Conservation (phyloP, 2,329 filamentous ascomycete species). For the Furcasterigmium furcatum region DNA sequence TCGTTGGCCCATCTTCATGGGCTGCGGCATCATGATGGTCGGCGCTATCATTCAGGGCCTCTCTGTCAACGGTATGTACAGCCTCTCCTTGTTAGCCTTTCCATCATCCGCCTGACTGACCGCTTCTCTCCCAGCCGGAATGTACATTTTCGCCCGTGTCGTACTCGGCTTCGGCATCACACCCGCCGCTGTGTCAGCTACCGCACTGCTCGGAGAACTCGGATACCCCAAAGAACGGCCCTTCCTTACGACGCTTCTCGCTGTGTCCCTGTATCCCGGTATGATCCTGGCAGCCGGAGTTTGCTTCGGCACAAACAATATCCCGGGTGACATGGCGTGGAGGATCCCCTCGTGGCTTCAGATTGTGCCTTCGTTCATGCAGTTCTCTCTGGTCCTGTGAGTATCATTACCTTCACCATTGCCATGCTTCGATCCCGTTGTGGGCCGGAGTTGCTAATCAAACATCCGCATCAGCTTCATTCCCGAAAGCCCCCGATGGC, state of each 20-base stretch:
- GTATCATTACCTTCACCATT: conserved; percentile 42
- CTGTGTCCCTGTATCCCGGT: conserved; percentile 52
- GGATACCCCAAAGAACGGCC: conserved; percentile 57
- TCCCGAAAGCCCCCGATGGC: conserved; percentile 3
- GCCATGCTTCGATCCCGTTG: conserved; percentile 26
- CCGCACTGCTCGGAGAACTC: conserved; percentile 55
- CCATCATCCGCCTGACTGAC: neutral
- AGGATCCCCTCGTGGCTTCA: conserved; percentile 43
- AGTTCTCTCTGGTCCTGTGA: conserved; percentile 31
- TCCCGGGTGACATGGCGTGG: conserved; percentile 33
- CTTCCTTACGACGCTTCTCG: conserved; percentile 53
- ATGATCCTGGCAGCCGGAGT: conserved; percentile 45
- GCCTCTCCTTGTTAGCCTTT: neutral
- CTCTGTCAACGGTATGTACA: conserved; percentile 19
- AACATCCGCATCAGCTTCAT: neutral
- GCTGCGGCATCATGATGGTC: conserved; percentile 41
- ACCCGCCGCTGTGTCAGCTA: conserved; percentile 54
- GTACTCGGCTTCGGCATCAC: conserved; percentile 58
- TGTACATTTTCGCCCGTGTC: conserved; percentile 29
- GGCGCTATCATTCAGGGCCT: conserved; percentile 52
- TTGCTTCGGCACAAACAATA: conserved; percentile 40
- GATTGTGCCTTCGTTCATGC: conserved; percentile 34
- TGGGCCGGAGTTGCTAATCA: conserved; percentile 5
- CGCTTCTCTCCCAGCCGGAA: conserved; percentile 14
- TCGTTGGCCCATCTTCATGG: conserved; percentile 46